phyloP scores from a whole-genome alignment of 768 basidiomycete species.

The Dentipellis sp. region DNA sequence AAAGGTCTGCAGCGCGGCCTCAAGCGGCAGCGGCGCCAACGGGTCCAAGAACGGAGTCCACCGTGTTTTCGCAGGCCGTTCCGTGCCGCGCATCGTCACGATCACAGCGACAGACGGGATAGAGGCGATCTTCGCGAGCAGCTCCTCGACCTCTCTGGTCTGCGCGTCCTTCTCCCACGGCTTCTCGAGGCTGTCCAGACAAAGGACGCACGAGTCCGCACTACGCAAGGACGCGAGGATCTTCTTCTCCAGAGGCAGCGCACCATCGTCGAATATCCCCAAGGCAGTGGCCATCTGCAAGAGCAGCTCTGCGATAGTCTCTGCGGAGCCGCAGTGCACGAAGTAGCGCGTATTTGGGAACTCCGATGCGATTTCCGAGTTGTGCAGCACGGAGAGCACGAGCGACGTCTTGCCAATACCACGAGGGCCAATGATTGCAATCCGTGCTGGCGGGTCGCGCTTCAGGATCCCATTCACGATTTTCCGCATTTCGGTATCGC shows the following conservation, averaged over 20 bases:
- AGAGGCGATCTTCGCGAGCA: not conserved
- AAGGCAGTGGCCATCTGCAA: not conserved
- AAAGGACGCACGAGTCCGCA: not conserved
- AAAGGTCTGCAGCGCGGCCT: not conserved
- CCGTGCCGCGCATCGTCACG: not conserved
- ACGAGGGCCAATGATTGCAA: slow-evolving; percentile 15
- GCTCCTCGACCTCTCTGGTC: not conserved
- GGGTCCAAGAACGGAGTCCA: not conserved
- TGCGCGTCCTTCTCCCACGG: not conserved
- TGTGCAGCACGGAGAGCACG: slow-evolving; percentile 1
- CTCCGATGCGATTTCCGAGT: not conserved
- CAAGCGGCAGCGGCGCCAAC: not conserved
- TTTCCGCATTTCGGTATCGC: slow-evolving; percentile 3
- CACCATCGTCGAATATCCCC: not conserved
- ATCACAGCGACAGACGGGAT: not conserved
- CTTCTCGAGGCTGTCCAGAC: not conserved
- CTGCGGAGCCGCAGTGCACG: not conserved
- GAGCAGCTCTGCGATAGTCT: not conserved
- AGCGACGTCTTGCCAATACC: slow-evolving; percentile 9
- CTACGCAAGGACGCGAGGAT: not conserved
- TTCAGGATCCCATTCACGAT: slow-evolving; percentile 4
- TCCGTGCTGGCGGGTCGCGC: not conserved
- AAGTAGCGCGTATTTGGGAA: slow-evolving; percentile 2
- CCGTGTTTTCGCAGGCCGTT: not conserved
- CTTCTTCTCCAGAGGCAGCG: not conserved